Base-by-base conservation (phyloP, 2,329 filamentous ascomycete genomes). In the Nigrograna mackinnonii region DNA sequence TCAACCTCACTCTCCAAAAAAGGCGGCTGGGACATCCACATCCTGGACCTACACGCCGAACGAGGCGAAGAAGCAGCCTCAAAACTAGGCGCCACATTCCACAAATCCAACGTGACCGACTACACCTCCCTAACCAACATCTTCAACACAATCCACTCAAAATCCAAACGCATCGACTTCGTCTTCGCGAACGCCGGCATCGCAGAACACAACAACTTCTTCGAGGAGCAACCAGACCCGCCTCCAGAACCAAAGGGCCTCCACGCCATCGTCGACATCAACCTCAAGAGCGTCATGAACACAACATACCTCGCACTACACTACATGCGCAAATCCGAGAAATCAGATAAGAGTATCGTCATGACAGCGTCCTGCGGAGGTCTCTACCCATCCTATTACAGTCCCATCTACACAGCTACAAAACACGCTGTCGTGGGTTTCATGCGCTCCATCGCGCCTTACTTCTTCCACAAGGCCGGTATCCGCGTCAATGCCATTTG, bases 121-220 rank as follows among this genome's bases (percentile, higher is more conserved):
- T 71, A 73, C 54, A 37, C 46, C 16, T 31, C 56, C 38, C 37
- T 72, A 2, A 43, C 55, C 14, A 35, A 39, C 11, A 55, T 54
- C 17, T 74, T 74, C 49, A 54, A 71, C 21, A 47, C 48, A 13
- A 53, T 66, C 16, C 73, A 66, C 55, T 36, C 58, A 9, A 40
- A 56, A 9, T 43, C 54, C 18, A 52, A 55, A n/a, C 51, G 65
- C 9, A 39, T 77, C 6, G 73, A 76, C 55, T 74, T 76, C 46
- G 71, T 76, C 35, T 76, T 76, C 51, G 73, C 71, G 19, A 76
- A 76, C 42, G 73, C 73, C 2, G 73, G 73, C 6, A 64, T 75
- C 28, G 55, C 72, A 14, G 71, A 74, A 42, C 57, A 61, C 20
- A 45, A 53, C 22, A 70, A 68, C 39, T 72, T 72, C 56, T 73